Evolutionary conservation across 148 eudicot species (phyloP).

Genomic region (Vaccinium vitisidaea): DNA sequence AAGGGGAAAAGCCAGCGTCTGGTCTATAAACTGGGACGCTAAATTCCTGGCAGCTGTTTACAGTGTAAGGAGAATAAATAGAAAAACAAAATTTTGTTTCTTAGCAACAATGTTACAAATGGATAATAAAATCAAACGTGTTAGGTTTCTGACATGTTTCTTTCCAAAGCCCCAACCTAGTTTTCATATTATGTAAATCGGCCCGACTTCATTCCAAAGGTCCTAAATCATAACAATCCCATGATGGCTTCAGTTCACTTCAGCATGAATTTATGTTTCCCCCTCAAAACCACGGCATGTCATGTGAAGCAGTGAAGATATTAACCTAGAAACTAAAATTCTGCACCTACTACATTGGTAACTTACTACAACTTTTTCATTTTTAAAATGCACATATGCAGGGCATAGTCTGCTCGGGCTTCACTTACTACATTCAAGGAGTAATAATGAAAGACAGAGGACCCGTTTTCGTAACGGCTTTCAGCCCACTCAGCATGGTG

Average conservation of each 20-base stretch:
- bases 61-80: slow-evolving; percentile 51
- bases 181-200: background rate
- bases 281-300: background rate
- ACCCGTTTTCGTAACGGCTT: slow-evolving; percentile 91
- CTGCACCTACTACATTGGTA: background rate
- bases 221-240: background rate
- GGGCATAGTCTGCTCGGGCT: slow-evolving; percentile 85
- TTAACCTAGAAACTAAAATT: background rate
- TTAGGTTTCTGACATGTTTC: background rate
- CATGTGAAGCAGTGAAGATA: no score
- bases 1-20: slow-evolving; percentile 57
- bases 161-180: background rate
- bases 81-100: background rate
- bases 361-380: background rate
- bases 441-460: slow-evolving; percentile 81
- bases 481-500: slow-evolving; percentile 85
- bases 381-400: slow-evolving; percentile 25
- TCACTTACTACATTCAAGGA: slow-evolving; percentile 87
- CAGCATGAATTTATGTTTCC: background rate
- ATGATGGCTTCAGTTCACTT: background rate
- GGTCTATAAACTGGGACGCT: slow-evolving; percentile 75
- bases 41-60: slow-evolving; percentile 73
- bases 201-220: background rate
- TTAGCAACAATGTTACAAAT: background rate
- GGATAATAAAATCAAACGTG: background rate